Percentiles rank a stretch among this genome's conserved stretches.
phyloP scores from a whole-genome alignment of 768 basidiomycete species.

The Agrocybe chaxingu region DNA sequence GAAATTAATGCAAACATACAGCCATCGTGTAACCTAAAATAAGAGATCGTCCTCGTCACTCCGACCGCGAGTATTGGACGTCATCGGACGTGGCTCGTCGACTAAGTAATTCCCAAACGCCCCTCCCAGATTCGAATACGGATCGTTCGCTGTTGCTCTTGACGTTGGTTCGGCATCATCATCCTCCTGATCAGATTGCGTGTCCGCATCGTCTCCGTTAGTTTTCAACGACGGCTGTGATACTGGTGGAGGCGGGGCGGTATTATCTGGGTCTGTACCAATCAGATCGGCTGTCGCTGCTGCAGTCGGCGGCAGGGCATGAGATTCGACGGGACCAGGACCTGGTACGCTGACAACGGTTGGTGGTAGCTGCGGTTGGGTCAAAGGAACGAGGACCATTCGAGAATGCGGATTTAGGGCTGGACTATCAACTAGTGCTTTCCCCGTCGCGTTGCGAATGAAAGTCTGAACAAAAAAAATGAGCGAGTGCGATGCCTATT shows the following conservation, averaged over 20 bases:
- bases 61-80: constrained; percentile 34
- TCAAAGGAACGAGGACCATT: constrained; percentile 61
- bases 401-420: constrained; percentile 84
- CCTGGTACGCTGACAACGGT: constrained; percentile 51
- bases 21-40: constrained; percentile 35
- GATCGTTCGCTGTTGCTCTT: constrained; percentile 44
- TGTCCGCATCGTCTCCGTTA: no score
- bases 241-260: constrained; percentile 26
- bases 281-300: constrained; percentile 18
- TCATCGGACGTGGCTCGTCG: constrained; percentile 70
- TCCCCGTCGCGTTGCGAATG: constrained; percentile 85
- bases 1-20: constrained; percentile 9
- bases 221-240: constrained; percentile 7
- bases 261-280: constrained; percentile 24
- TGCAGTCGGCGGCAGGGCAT: neutral
- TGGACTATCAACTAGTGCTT: constrained; percentile 81
- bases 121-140: constrained; percentile 79
- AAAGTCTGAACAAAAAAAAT: constrained; percentile 60
- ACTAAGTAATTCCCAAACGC: constrained; percentile 73
- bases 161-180: constrained; percentile 34
- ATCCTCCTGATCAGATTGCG: constrained; percentile 24
- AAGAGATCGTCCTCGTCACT: constrained; percentile 67
- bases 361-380: constrained; percentile 48
- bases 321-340: constrained; percentile 58
- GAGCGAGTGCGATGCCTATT: neutral